Conservation (phyloP, 2,329 filamentous ascomycete genomes). For the Diplodia corticola region DNA sequence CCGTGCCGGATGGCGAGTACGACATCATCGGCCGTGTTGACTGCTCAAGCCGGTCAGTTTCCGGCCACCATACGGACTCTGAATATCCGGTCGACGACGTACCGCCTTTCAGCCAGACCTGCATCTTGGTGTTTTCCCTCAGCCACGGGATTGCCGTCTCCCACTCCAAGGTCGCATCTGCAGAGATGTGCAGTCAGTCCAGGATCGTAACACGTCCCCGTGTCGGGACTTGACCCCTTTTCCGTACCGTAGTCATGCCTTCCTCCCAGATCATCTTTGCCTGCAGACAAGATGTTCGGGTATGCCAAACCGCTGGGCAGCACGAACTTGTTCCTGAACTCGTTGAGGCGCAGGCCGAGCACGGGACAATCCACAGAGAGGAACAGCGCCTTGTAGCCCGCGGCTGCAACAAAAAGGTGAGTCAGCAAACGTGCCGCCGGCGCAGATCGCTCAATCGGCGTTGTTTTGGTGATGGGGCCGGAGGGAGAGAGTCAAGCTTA, state of each 20-base stretch:
- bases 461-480: no score
- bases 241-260: conserved; percentile 7
- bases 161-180: conserved; percentile 46
- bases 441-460: no score
- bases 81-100: no score
- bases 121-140: conserved; percentile 48
- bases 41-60: neutral
- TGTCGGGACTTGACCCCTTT: neutral
- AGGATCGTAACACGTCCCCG: no score
- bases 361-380: conserved; percentile 58
- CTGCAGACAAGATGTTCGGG: conserved; percentile 44
- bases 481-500: conserved; percentile 31
- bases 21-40: conserved; percentile 45
- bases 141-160: conserved; percentile 53
- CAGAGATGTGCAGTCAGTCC: neutral
- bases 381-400: conserved; percentile 57
- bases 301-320: conserved; percentile 47
- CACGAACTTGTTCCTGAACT: conserved; percentile 55
- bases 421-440: no score
- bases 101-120: conserved; percentile 51
- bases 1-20: conserved; percentile 46
- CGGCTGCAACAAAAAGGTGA: neutral
- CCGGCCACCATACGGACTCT: neutral
- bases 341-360: conserved; percentile 55
- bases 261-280: conserved; percentile 27